Evolutionary conservation across 768 basidiomycete species (phyloP).

Genomic region (Suillus placidus): DNA sequence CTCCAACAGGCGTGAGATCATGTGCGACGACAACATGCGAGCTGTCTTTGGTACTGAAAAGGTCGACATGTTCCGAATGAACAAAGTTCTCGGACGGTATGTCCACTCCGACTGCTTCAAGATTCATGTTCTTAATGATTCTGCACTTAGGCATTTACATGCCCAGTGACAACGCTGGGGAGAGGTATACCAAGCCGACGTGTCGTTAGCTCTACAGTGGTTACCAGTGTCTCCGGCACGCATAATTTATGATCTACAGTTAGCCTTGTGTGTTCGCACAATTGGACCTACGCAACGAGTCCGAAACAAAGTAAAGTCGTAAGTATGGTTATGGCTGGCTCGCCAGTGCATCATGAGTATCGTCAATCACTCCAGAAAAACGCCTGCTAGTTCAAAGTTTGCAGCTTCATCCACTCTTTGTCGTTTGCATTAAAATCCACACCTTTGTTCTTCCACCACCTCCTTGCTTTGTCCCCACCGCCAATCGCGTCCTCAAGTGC

Average conservation of each 20-base stretch:
- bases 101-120: slow-evolving; percentile 21
- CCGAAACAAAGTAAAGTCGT: background rate
- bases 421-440: slow-evolving; percentile 84
- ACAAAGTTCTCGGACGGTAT: slow-evolving; percentile 82
- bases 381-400: slow-evolving; percentile 60
- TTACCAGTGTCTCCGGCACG: background rate
- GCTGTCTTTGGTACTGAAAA: slow-evolving; percentile 80
- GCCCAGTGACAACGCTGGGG: slow-evolving; percentile 21
- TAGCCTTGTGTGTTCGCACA: background rate
- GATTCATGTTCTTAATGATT: slow-evolving; percentile 5
- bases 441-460: slow-evolving; percentile 83
- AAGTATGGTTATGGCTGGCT: slow-evolving; percentile 4
- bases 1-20: slow-evolving; percentile 76
- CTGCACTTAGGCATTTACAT: slow-evolving; percentile 33
- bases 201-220: slow-evolving; percentile 1
- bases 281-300: background rate
- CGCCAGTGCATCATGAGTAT: background rate
- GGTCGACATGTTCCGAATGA: slow-evolving; percentile 95
- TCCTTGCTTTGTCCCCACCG: slow-evolving; percentile 71
- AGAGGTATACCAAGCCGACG: slow-evolving; percentile 3
- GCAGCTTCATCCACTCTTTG: slow-evolving; percentile 87
- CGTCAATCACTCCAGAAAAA: slow-evolving; percentile 3
- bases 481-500: slow-evolving; percentile 86
- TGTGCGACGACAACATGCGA: slow-evolving; percentile 74
- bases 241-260: background rate